Evolutionary conservation across 352 stramenopile species (phyloP).

Genomic region (Blastocystis sp.): DNA sequence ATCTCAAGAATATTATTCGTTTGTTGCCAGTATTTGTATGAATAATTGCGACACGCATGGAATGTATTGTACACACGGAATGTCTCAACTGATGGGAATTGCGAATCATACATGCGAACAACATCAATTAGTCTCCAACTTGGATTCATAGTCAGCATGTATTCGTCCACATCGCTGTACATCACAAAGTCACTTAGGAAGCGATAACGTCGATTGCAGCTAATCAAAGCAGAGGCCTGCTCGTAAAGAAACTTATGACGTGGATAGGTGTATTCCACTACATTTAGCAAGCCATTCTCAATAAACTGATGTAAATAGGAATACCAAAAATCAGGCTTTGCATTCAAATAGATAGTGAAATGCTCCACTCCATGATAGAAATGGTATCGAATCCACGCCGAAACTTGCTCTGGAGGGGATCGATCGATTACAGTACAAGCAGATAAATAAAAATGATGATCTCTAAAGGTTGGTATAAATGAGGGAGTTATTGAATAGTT

Average conservation of each 20-base stretch:
- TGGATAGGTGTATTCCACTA: slow-evolving; percentile 43
- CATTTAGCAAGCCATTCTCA: not conserved
- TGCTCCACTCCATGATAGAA: slow-evolving; percentile 54
- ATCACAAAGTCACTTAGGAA: slow-evolving; percentile 25
- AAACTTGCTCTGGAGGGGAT: not conserved
- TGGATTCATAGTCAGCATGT: not conserved
- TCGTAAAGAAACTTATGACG: slow-evolving; percentile 11
- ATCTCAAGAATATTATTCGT: slow-evolving; percentile 7
- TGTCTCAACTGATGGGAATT: not conserved
- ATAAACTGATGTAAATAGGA: not conserved
- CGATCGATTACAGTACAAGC: slow-evolving; percentile 9
- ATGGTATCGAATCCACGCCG: slow-evolving; percentile 20
- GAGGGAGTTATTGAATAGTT: not conserved
- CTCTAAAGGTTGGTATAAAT: slow-evolving; percentile 5
- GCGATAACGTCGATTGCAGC: slow-evolving; percentile 46
- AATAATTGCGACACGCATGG: slow-evolving; percentile 25
- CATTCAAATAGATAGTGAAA: slow-evolving; percentile 55
- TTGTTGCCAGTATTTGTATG: not conserved
- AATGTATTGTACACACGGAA: slow-evolving; percentile 43
- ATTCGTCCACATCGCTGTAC: slow-evolving; percentile 56
- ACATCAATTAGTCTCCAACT: slow-evolving; percentile 14
- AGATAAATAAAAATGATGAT: slow-evolving; percentile 12
- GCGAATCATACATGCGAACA: slow-evolving; percentile 4
- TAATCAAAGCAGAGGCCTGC: not conserved
- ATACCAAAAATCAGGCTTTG: not conserved